These are phyloP conservation scores for Vitis rotundifolia DNA, from an alignment of 164 flowering plant species.

Conservation along the genomic window DNA sequence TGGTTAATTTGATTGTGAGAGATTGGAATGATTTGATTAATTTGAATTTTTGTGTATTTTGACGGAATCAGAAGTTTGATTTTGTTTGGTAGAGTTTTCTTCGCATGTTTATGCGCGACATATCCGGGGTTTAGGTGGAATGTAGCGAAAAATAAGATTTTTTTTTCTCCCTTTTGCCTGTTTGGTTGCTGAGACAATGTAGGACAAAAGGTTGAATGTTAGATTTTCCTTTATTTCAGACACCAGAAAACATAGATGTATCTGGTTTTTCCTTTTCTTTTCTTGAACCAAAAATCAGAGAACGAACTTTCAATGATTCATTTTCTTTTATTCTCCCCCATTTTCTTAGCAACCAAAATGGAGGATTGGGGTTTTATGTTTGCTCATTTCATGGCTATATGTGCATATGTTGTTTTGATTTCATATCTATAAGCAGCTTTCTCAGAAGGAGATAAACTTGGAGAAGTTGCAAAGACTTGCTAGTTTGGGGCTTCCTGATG, in stretches of 20 bases:
- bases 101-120: no score
- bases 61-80: background rate
- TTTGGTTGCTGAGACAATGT: no score
- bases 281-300: no score
- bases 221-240: no score
- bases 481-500: slow-evolving; percentile 56
- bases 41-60: background rate
- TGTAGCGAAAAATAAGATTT: no score
- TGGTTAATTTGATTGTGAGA: background rate
- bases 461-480: slow-evolving; percentile 61
- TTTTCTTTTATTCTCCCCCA: background rate
- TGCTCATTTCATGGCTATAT: background rate
- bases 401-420: background rate
- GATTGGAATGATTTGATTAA: background rate
- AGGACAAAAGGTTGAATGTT: no score
- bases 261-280: no score
- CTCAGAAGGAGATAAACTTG: slow-evolving; percentile 55
- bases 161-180: no score
- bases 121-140: no score
- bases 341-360: background rate
- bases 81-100: background rate
- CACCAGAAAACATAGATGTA: no score
- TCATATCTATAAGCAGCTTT: slow-evolving; percentile 31
- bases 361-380: background rate
- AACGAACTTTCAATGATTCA: background rate